Conservation (phyloP, 352 stramenopile genomes). For the Globisporangium takayamanum region DNA sequence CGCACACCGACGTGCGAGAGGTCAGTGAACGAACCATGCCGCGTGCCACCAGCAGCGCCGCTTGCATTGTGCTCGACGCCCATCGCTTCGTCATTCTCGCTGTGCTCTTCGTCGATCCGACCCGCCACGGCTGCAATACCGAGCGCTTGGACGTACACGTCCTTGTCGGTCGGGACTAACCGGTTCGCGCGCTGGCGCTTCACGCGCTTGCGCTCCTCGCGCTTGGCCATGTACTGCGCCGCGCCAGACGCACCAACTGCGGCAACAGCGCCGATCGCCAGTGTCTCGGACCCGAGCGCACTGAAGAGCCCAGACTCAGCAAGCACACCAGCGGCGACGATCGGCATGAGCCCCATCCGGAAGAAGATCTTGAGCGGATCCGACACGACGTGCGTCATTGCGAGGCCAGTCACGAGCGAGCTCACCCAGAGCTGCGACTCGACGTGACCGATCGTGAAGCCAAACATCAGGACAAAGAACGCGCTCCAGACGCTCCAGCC, state of each 20-base stretch:
- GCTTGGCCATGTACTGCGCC: constrained; percentile 39
- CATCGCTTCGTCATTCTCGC: not conserved
- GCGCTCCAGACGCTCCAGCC: constrained; percentile 46
- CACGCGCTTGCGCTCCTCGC: constrained; percentile 12
- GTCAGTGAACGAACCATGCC: constrained; percentile 30
- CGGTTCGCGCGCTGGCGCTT: constrained; percentile 19
- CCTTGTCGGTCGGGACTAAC: constrained; percentile 23
- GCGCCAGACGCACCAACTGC: constrained; percentile 40
- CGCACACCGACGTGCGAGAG: constrained; percentile 16
- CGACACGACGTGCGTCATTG: constrained; percentile 51
- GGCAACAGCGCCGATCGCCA: constrained; percentile 37
- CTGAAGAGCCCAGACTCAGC: constrained; percentile 50
- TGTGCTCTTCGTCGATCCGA: constrained; percentile 6
- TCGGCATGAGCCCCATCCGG: constrained; percentile 61
- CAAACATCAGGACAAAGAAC: constrained; percentile 72
- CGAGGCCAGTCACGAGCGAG: constrained; percentile 45
- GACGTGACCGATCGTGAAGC: constrained; percentile 49
- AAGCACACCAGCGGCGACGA: constrained; percentile 46
- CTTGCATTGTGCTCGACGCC: not conserved
- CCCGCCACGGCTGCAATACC: constrained; percentile 10
- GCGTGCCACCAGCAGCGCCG: not conserved
- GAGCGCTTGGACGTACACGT: constrained; percentile 13
- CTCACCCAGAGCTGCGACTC: constrained; percentile 59
- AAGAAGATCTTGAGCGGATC: constrained; percentile 71
- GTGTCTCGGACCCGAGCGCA: constrained; percentile 34